Evolutionary conservation across 2,329 filamentous ascomycete genomes (phyloP), one percentile per base, ranked within the genome.

Genomic region (Penicillium sp.): DNA sequence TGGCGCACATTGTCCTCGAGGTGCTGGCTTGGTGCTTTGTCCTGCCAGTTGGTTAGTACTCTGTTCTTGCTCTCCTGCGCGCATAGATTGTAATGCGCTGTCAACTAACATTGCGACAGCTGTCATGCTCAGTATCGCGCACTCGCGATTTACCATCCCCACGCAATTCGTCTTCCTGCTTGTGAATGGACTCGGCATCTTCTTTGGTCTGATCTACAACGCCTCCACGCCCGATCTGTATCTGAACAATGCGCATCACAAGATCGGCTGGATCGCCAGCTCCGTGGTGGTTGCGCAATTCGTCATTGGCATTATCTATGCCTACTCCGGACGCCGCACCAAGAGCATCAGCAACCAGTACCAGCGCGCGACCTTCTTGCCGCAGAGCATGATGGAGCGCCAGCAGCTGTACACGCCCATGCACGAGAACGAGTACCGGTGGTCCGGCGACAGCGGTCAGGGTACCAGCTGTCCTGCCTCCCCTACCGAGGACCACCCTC

Each of bases 221-320:
- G 80, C 82, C 57, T 85, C 83, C 61, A 96, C 91, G 0, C 91
- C 91, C 1, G 90, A 96, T 67, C 77, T 97, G 21, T 97, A 96
- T 69, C 85, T 86, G 30, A 87, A 89, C 68, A 96, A 96, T 68
- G 83, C 88, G n/a, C 92, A 97, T 71, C 86, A 91, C 76, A 91
- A 89, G 71, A 81, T 93, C 45, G 91, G 91, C 55, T 97, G 93
- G 93, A 79, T 90, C 43, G 81, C 88, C 28, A 93, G 88, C 3
- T 88, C 84, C 79, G 78, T 92, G 3, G 79, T 89, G 11, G 80
- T 79, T 52, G 84, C 81, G 0, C 93, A 96, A 75, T 80, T 88
- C 16, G 65, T 88, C 40, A 77, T 96, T 68, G 83, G 84, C 49
- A 69, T 91, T 55, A 74, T 90, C 47, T 85, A 85, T 52, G 75